Base-by-base conservation (phyloP, 345 rosid species). In the Populus davidiana region DNA sequence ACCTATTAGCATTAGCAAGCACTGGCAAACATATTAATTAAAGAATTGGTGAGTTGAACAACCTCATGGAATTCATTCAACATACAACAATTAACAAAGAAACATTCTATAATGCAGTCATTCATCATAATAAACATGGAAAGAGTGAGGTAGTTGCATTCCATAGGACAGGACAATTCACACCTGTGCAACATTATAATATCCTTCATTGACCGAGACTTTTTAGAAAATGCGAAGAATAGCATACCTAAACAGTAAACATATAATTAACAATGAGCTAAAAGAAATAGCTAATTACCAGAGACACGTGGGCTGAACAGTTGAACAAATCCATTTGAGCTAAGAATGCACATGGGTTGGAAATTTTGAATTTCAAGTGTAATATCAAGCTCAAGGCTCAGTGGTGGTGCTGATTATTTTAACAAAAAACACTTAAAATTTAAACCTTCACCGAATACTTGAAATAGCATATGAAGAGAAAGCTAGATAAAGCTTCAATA, bases 171-270 rank as follows among this genome's bases (percentile, higher is more conserved):
- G 39, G 39, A 59, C 39, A 61, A 54, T n/a, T 39, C 35, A 25
- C 68, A 75, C 49, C 36, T 39, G n/a, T 66, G 78, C 29, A 21
- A 6, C 77, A 66, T 66, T 6, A n/a, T 31, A 31, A 38, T 73
- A 23, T 33, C 59, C 62, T 36, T 38, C 67, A 36, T 72, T 72
- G 49, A 27, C 52, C 12, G n/a, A 16, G 56, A 70, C 73, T 38
- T 70, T 6, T 18, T 25, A 27, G 20, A 27, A 16, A 70, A 44
- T 6, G 35, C 16, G 5, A 18, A 70, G 35, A 47, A 25, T 14
- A n/a, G 10, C 10, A 17, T 14, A 23, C 74, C 44, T 29, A 49
- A 20, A 33, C 49, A 70, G 35, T 20, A 12, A 72, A 21, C 18
- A 21, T 14, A 49, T 31, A 35, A 20, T 54, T 25, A 63, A 29